Conservation (phyloP, 306 rosid genomes). For the Citrullus mucosospermus region DNA sequence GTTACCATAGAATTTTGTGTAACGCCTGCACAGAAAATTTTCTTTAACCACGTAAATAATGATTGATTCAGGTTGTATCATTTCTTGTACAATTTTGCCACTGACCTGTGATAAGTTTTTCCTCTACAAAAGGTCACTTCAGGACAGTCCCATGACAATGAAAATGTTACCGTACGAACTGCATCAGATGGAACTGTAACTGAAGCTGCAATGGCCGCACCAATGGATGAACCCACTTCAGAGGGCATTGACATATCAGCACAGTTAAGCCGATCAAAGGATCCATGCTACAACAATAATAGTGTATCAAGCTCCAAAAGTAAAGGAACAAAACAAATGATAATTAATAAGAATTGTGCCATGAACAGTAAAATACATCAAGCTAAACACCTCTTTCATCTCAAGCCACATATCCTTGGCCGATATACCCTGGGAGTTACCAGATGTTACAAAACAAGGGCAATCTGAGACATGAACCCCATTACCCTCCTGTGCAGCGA, state of each 20-base stretch:
- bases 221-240: slow-evolving; percentile 76
- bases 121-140: slow-evolving; percentile 57
- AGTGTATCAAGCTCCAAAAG: slow-evolving; percentile 3
- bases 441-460: slow-evolving; percentile 72
- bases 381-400: slow-evolving; percentile 55
- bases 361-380: neutral
- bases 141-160: slow-evolving; percentile 94
- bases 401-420: slow-evolving; percentile 88
- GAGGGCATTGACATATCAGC: slow-evolving; percentile 40
- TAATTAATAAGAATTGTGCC: neutral
- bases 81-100: slow-evolving; percentile 10
- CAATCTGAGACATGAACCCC: slow-evolving; percentile 63
- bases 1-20: slow-evolving; percentile 76
- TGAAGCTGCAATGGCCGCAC: slow-evolving; percentile 94
- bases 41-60: slow-evolving; percentile 10
- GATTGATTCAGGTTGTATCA: slow-evolving; percentile 3
- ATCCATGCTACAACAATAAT: slow-evolving; percentile 47
- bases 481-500: slow-evolving; percentile 73
- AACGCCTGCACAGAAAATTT: slow-evolving; percentile 53
- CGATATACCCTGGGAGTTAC: slow-evolving; percentile 48
- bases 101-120: slow-evolving; percentile 67
- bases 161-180: slow-evolving; percentile 64
- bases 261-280: slow-evolving; percentile 55
- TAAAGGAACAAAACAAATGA: slow-evolving; percentile 2
- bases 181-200: slow-evolving; percentile 50